phyloP scores from a whole-genome alignment of 2,329 filamentous ascomycete species.

The Sporothrix humicola region DNA sequence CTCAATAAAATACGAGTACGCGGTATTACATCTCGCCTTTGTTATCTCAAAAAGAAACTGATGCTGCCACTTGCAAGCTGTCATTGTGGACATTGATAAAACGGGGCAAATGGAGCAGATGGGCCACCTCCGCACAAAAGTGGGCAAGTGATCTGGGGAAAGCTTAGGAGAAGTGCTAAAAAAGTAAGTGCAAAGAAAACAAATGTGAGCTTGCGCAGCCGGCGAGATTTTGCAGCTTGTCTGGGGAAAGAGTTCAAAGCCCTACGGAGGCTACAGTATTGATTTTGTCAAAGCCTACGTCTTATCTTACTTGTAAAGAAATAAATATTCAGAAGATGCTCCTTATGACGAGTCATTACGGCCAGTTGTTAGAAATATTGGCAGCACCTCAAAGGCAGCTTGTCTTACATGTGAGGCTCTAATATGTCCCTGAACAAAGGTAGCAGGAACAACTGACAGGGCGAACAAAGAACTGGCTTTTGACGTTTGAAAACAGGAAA shows the following conservation, averaged over 20 bases:
- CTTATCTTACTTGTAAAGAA: too few relatives aligned
- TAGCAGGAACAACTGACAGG: neutral
- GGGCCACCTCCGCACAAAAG: neutral
- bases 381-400: too few relatives aligned
- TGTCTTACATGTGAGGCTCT: neutral
- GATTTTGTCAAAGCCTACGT: neutral
- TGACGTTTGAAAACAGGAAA: neutral
- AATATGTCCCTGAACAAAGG: neutral
- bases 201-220: neutral
- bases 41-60: neutral
- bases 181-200: neutral
- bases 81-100: neutral
- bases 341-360: neutral
- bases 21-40: neutral
- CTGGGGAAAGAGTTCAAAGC: neutral
- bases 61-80: neutral
- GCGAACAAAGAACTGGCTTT: neutral
- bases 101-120: neutral
- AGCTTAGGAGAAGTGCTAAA: neutral
- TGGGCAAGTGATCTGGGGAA: constrained; percentile 4
- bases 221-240: neutral
- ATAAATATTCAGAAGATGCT: too few relatives aligned
- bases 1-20: neutral
- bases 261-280: neutral
- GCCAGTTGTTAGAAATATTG: neutral